Evolutionary conservation across 495 filamentous ascomycete genomes (phyloP), one percentile per base, ranked within the genome.

Genomic region (Melanomma pulvis-pyrius): DNA sequence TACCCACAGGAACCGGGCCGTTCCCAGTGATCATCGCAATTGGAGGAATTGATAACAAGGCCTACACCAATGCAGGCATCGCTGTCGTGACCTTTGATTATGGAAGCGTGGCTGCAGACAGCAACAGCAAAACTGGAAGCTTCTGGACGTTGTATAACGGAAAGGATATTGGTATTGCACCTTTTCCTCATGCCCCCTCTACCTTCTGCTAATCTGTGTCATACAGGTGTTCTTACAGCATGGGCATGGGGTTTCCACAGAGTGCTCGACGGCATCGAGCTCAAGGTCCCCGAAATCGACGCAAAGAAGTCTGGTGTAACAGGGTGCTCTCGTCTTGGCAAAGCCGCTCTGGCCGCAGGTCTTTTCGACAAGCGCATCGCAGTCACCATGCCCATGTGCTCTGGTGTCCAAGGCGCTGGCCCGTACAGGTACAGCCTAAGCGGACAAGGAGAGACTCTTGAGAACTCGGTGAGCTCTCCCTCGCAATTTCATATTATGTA

Each of bases 181-280:
- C 47, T 46, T 28, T 12, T 30, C 6, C 28, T 17, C 48, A 29
- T 52, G 46, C 7, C 55, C 19, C 9, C 44, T 58, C 15, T 26
- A 17, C n/a, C 12, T 2, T 3, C 39, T 44, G 25, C 41, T 26
- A 19, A 2, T 28, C 22, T 39, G 49, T 25, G 24, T 22, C 9
- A 11, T 13, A 6, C 36, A 83, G 82, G 81, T 50, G 75, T 79
- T 39, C 66, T 84, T 30, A 81, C 80, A 1, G 81, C 82, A 13
- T 83, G 82, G 82, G 82, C 80, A 17, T 84, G 82, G 81, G 80
- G 80, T 26, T 83, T 84, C 74, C 81, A 83, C 68, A 76, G 80
- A 32, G 78, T 79, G 4, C 80, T 83, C 49, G 82, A 84, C 75
- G 82, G 78, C 3, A 74, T 83, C 44, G 79, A 80, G 69, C 72